A percentile compares a stretch with the other conserved stretches of the same genome.
Conservation (phyloP, 2,329 filamentous ascomycete genomes). For the Fusarium xyrophilum region DNA sequence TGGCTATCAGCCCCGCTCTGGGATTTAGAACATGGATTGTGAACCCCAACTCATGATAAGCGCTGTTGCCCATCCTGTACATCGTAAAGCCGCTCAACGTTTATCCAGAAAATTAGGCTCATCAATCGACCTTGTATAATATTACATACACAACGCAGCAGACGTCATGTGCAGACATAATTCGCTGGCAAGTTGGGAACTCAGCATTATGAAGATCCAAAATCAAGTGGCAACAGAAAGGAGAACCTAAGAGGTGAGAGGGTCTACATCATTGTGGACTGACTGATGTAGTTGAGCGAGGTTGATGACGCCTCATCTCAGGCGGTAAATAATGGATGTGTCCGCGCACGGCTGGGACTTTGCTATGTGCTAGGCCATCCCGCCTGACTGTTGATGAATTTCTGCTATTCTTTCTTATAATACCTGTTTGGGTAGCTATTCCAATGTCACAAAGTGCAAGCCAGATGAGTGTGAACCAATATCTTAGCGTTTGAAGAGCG, state of each 20-base stretch:
- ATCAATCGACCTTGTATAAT: neutral
- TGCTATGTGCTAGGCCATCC: slow-evolving; percentile 24
- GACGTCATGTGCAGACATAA: neutral
- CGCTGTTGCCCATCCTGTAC: neutral
- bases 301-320: slow-evolving; percentile 38
- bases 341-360: slow-evolving; percentile 29
- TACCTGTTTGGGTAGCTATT: neutral
- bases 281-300: slow-evolving; percentile 40
- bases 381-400: slow-evolving; percentile 2
- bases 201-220: neutral
- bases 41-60: slow-evolving; percentile 3
- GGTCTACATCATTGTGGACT: slow-evolving; percentile 43
- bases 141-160: neutral
- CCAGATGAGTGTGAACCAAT: neutral
- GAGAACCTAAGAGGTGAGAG: slow-evolving; percentile 5
- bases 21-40: neutral
- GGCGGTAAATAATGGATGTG: slow-evolving; percentile 22
- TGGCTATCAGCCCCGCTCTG: slow-evolving; percentile 3
- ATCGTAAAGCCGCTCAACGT: neutral
- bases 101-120: slow-evolving; percentile 9
- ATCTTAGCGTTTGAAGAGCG: neutral
- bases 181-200: neutral
- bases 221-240: neutral
- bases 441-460: neutral
- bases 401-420: neutral